Percentiles rank a stretch among this genome's conserved stretches.
Conservation (phyloP, 1,139 yeast genomes). For the Taphrina communis region DNA sequence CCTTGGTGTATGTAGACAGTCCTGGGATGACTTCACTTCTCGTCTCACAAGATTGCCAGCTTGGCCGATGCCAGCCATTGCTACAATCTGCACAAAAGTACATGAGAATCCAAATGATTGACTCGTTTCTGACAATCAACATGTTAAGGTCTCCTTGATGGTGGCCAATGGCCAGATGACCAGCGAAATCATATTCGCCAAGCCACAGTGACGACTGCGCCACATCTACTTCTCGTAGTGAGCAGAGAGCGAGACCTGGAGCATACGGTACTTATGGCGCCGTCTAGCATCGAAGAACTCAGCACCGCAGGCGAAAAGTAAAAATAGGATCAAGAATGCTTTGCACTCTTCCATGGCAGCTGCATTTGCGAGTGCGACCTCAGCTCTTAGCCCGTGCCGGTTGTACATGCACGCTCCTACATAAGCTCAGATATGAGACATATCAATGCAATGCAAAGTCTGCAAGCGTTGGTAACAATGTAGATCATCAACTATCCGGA, state of each 20-base stretch:
- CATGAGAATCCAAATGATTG: neutral
- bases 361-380: too few species aligned
- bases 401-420: too few species aligned
- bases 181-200: neutral
- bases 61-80: neutral
- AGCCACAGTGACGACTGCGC: slow-evolving; percentile 8
- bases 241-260: neutral
- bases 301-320: neutral
- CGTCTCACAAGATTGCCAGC: too few species aligned
- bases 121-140: neutral
- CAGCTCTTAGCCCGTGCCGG: too few species aligned
- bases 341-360: too few species aligned
- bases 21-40: too few species aligned
- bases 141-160: neutral
- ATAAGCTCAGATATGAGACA: too few species aligned
- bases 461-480: too few species aligned
- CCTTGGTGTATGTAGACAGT: too few species aligned
- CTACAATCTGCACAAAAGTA: neutral
- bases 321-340: slow-evolving; percentile 14
- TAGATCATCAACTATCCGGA: too few species aligned
- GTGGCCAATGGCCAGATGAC: neutral
- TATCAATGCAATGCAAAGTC: too few species aligned
- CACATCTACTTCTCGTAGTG: neutral
- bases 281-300: too few species aligned
- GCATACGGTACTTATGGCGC: neutral